These are phyloP conservation scores for Withania somnifera DNA, from an alignment of 305 asterid genomes.

Conservation along the genomic window DNA sequence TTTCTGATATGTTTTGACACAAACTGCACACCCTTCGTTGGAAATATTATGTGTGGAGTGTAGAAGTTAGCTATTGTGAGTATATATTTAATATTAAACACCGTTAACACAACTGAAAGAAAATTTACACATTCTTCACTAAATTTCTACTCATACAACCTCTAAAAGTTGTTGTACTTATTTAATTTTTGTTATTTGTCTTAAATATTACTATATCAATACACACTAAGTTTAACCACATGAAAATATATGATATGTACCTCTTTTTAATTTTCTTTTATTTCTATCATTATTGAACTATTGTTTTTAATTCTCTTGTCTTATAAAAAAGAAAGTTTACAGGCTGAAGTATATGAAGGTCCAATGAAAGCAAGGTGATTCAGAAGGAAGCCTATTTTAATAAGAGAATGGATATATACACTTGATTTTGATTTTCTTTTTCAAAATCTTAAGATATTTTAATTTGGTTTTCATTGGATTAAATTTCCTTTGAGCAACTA, in stretches of 20 bases:
- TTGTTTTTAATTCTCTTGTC: not conserved
- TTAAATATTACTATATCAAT: not conserved
- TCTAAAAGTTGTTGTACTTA: not conserved
- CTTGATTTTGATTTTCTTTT: not conserved
- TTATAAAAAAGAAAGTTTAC: not conserved
- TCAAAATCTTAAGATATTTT: not conserved
- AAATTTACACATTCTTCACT: too few species aligned
- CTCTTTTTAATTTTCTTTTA: not conserved
- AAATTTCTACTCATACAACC: not conserved
- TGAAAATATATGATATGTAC: not conserved
- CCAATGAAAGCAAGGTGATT: slow-evolving; percentile 1
- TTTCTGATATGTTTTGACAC: too few species aligned
- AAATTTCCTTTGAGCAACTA: too few species aligned
- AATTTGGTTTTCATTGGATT: too few species aligned
- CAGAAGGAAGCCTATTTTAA: not conserved
- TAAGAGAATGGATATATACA: not conserved
- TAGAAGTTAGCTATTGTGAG: too few species aligned
- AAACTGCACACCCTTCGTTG: too few species aligned
- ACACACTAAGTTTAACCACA: not conserved
- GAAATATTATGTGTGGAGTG: too few species aligned
- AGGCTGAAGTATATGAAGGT: slow-evolving; percentile 35
- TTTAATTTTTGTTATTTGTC: not conserved
- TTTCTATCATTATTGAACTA: not conserved
- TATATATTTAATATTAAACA: too few species aligned
- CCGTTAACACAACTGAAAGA: too few species aligned